Conservation (phyloP, 140 eudicot species). For the Senecio squalidus region DNA sequence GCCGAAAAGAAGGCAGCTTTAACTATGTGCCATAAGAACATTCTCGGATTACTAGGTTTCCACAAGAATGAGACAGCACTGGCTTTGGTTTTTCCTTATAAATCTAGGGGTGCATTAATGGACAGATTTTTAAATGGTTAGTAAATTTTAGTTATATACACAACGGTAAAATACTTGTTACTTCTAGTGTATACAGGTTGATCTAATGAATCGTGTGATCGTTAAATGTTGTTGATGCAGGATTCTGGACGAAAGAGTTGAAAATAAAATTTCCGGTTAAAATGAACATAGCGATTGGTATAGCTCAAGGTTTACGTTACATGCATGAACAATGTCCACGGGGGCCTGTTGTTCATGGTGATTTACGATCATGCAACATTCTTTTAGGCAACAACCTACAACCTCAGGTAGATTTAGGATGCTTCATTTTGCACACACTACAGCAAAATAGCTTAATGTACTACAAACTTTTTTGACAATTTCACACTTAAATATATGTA, state of each 20-base stretch:
- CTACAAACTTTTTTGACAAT: no score
- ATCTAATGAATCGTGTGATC: not conserved
- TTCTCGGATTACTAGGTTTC: conserved; percentile 37
- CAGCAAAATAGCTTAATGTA: no score
- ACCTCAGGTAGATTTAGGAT: conserved; percentile 36
- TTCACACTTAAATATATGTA: no score
- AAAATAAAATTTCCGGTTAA: conserved; percentile 20
- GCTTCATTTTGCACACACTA: not conserved
- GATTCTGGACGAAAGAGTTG: conserved; percentile 25
- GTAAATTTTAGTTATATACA: conserved; percentile 13
- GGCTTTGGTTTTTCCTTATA: conserved; percentile 40
- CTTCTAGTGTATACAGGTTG: no score
- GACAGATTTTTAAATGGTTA: conserved; percentile 37
- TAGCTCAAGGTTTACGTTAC: conserved; percentile 51
- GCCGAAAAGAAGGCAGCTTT: conserved; percentile 46
- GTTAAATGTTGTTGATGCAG: conserved; percentile 14
- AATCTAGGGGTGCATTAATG: conserved; percentile 26
- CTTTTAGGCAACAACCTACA: conserved; percentile 27
- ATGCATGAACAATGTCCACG: conserved; percentile 49
- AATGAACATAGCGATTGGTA: conserved; percentile 41
- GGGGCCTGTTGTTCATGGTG: conserved; percentile 41
- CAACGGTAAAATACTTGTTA: not conserved
- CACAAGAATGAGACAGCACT: conserved; percentile 37
- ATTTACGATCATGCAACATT: conserved; percentile 37
- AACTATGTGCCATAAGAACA: conserved; percentile 47